A percentile compares a stretch with the other conserved stretches of the same genome.
Conservation (phyloP, 352 stramenopile genomes). For the Phytophthora citricola region DNA sequence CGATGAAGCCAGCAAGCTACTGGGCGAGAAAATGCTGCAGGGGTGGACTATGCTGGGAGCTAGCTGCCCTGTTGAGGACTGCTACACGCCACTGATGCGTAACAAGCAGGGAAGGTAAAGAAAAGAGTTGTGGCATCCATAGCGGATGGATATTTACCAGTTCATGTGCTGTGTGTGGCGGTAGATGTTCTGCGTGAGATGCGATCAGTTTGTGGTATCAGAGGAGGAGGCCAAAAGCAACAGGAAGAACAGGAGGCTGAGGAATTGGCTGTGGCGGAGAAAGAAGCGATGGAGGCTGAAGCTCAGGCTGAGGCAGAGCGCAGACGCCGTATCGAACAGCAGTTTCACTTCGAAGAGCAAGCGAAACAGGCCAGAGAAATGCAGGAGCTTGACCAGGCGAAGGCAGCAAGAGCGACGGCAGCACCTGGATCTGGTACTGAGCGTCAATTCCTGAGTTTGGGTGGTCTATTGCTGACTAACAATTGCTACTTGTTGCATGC, state of each 20-base stretch:
- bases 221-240: constrained; percentile 74
- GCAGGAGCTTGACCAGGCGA: constrained; percentile 45
- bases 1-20: constrained; percentile 75
- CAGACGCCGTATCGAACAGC: constrained; percentile 60
- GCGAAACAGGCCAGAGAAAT: constrained; percentile 59
- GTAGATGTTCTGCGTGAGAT: constrained; percentile 83
- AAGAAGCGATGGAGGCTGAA: constrained; percentile 47
- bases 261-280: constrained; percentile 48
- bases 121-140: neutral
- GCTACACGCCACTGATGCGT: constrained; percentile 82
- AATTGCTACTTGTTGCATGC: neutral
- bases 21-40: constrained; percentile 86
- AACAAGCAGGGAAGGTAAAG: constrained; percentile 69
- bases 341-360: constrained; percentile 75
- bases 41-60: constrained; percentile 80
- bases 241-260: constrained; percentile 49
- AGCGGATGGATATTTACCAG: neutral
- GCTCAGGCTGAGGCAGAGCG: constrained; percentile 44
- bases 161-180: neutral
- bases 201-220: constrained; percentile 75
- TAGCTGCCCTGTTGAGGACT: constrained; percentile 72
- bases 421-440: constrained; percentile 39
- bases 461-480: neutral
- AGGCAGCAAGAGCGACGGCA: constrained; percentile 5
- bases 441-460: neutral